Percentiles rank a stretch among this genome's conserved stretches.
These are phyloP conservation scores for Graphilbum sp. DNA, from an alignment of 2,329 filamentous ascomycete genomes.

Conservation along the genomic window DNA sequence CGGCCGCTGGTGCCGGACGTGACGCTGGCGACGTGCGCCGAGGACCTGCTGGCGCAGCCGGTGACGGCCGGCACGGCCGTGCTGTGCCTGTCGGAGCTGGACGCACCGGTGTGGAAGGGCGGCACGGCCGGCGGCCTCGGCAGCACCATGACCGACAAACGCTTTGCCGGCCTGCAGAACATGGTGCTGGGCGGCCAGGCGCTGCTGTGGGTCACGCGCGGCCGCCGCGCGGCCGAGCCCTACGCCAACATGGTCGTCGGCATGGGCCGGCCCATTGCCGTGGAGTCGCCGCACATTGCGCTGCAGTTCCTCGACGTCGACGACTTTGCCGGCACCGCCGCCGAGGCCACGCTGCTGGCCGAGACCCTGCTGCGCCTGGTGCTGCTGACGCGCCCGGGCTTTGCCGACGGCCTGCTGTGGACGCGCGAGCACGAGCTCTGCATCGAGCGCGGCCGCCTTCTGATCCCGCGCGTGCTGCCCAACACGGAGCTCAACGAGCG, in stretches of 20 bases:
- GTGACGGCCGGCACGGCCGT: not conserved
- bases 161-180: not conserved
- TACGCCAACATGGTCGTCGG: slow-evolving; percentile 3
- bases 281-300: slow-evolving; percentile 3
- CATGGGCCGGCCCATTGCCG: slow-evolving; percentile 4
- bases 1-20: slow-evolving; percentile 16
- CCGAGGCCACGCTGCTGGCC: slow-evolving; percentile 10
- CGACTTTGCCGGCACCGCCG: slow-evolving; percentile 4
- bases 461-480: not conserved
- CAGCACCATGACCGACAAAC: not conserved
- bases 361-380: not conserved
- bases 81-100: not conserved
- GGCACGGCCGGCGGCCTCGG: not conserved
- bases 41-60: slow-evolving; percentile 11
- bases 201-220: not conserved
- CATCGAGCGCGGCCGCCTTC: slow-evolving; percentile 9
- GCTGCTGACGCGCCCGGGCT: slow-evolving; percentile 14
- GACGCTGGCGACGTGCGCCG: slow-evolving; percentile 8
- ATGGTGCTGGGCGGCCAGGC: not conserved
- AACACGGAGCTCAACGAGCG: not conserved
- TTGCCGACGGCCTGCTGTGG: slow-evolving; percentile 9
- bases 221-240: slow-evolving; percentile 6
- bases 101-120: not conserved
- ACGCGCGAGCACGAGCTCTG: not conserved
- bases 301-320: not conserved